These are phyloP conservation scores for Ganoderma meredithae DNA, from an alignment of 1,284 basidiomycete genomes.

Conservation along the genomic window DNA sequence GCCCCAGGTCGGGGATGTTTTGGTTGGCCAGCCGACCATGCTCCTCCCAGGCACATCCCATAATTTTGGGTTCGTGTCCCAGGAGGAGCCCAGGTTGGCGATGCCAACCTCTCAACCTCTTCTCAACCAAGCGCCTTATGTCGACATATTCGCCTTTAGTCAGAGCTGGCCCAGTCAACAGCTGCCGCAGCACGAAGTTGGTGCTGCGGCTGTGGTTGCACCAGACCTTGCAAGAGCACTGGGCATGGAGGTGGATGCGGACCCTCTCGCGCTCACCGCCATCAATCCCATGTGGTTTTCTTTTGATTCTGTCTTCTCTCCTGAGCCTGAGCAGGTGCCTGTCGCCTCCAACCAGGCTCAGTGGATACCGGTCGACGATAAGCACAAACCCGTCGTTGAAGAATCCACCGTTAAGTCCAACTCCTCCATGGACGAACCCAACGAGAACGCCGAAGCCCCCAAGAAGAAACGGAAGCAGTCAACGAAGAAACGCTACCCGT, in stretches of 20 bases:
- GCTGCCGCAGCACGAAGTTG: slow-evolving; percentile 9
- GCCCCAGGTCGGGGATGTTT: neutral
- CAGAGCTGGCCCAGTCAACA: slow-evolving; percentile 1
- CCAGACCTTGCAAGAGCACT: neutral
- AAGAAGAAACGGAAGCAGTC: slow-evolving; percentile 11
- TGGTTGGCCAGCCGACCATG: neutral
- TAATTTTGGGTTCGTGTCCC: neutral
- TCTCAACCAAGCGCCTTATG: neutral
- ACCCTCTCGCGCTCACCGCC: neutral
- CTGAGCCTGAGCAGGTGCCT: neutral
- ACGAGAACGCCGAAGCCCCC: neutral
- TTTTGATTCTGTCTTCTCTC: neutral
- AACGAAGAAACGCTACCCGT: slow-evolving; percentile 12
- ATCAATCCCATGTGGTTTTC: neutral
- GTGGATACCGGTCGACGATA: too few species aligned
- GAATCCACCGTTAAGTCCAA: too few species aligned
- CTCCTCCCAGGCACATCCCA: neutral
- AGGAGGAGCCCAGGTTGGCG: neutral
- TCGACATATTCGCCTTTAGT: neutral
- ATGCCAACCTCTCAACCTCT: neutral
- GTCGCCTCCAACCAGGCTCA: neutral
- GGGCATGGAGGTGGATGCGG: slow-evolving; percentile 6
- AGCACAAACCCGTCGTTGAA: too few species aligned
- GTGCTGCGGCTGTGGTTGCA: slow-evolving; percentile 12
- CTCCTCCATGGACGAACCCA: neutral